Conservation (phyloP, 2,329 filamentous ascomycete species). For the Penicillium corylophilum region DNA sequence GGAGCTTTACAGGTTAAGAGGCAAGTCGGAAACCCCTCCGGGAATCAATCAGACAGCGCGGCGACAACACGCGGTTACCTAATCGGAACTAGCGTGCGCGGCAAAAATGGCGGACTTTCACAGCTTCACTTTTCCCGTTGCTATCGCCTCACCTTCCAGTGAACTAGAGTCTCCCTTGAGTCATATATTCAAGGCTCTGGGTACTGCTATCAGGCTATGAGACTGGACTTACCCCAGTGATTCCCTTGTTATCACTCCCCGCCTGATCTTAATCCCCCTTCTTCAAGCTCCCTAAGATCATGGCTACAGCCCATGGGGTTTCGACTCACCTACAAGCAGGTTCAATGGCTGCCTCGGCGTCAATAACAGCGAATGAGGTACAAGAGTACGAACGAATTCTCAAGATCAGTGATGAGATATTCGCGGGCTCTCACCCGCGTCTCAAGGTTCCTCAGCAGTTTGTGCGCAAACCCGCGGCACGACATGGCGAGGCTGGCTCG, state of each 20-base stretch:
- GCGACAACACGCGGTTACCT: slow-evolving; percentile 14
- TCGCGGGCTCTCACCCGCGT: slow-evolving; percentile 67
- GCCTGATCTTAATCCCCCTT: slow-evolving; percentile 11
- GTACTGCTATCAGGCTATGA: slow-evolving; percentile 1
- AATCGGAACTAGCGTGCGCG: slow-evolving; percentile 14
- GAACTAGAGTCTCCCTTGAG: background rate
- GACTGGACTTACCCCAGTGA: background rate
- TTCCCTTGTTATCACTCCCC: background rate
- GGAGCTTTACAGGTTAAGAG: background rate
- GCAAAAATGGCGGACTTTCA: slow-evolving; percentile 12
- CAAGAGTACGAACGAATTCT: slow-evolving; percentile 77
- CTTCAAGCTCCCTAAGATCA: slow-evolving; percentile 23
- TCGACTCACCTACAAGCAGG: slow-evolving; percentile 33
- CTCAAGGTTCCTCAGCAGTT: slow-evolving; percentile 59
- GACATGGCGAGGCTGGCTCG: slow-evolving; percentile 34
- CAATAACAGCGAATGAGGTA: slow-evolving; percentile 54
- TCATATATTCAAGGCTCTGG: background rate
- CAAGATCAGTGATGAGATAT: slow-evolving; percentile 74
- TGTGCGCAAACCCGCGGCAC: slow-evolving; percentile 41
- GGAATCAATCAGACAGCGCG: background rate
- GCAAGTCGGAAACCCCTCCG: background rate
- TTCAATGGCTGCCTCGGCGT: slow-evolving; percentile 26
- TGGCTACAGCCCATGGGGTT: slow-evolving; percentile 31
- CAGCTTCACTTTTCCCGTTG: slow-evolving; percentile 9
- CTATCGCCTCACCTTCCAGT: slow-evolving; percentile 2